Conservation (phyloP, 306 rosid species). For the Herpetospermum pedunculosum region DNA sequence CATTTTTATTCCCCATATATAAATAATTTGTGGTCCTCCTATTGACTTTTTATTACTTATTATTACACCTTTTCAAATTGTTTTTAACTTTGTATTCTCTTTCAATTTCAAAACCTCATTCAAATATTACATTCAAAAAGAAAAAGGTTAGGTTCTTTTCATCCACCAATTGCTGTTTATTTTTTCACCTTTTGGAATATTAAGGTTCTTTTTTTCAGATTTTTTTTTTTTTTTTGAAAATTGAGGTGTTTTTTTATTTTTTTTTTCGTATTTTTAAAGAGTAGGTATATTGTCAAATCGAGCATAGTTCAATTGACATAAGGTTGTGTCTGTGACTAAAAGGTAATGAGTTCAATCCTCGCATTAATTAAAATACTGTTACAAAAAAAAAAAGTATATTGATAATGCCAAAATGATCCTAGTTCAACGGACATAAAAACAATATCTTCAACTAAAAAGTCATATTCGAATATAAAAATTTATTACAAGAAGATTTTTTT, state of each 20-base stretch:
- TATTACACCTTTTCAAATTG: neutral
- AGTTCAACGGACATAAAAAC: too few relatives aligned
- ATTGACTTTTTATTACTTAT: neutral
- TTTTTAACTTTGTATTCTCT: neutral
- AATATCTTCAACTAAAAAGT: too few relatives aligned
- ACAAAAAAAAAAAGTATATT: too few relatives aligned
- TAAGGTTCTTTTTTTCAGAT: neutral
- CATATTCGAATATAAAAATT: too few relatives aligned
- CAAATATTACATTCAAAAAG: neutral
- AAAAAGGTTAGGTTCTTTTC: neutral
- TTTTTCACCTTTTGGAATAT: neutral
- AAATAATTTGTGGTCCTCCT: conserved; percentile 4
- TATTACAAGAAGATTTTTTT: too few relatives aligned
- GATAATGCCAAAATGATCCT: too few relatives aligned
- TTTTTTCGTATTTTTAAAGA: neutral
- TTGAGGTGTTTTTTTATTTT: neutral
- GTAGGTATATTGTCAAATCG: too few relatives aligned
- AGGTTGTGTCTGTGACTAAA: too few relatives aligned
- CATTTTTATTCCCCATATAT: neutral
- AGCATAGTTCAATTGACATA: too few relatives aligned
- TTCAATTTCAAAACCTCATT: neutral
- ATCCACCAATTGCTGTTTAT: neutral
- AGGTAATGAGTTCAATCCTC: too few relatives aligned
- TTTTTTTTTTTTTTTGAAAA: neutral
- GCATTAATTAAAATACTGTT: too few relatives aligned